A percentile compares a stretch with the other conserved stretches of the same genome.
Conservation (phyloP, 306 rosid genomes). For the Rosa chinensis region DNA sequence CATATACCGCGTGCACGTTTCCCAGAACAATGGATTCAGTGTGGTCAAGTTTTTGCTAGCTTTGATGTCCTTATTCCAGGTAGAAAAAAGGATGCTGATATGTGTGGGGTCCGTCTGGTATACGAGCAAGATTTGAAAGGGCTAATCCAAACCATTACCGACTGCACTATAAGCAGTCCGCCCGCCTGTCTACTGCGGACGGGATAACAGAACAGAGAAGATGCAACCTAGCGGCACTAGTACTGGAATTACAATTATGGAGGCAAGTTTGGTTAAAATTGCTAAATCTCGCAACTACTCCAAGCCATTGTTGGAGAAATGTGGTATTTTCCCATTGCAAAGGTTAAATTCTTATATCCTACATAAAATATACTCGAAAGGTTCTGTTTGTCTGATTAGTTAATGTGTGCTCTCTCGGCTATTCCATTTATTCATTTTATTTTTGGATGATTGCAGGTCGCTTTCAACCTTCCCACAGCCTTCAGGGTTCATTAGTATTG, state of each 20-base stretch:
- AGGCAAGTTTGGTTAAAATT: no score
- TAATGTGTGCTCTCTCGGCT: no score
- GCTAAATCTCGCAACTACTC: no score
- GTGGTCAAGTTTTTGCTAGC: neutral
- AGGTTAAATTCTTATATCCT: no score
- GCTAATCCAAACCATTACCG: slow-evolving; percentile 13
- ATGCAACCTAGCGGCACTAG: no score
- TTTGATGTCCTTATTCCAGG: neutral
- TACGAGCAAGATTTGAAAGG: slow-evolving; percentile 14
- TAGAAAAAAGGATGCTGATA: neutral
- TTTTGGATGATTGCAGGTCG: neutral
- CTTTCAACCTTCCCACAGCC: neutral
- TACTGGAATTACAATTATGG: no score
- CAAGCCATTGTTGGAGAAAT: no score
- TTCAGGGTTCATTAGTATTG: no score
- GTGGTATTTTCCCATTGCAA: no score
- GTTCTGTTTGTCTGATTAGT: no score
- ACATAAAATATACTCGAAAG: no score
- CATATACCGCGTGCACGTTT: slow-evolving; percentile 17
- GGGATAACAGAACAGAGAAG: neutral
- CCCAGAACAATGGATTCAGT: neutral
- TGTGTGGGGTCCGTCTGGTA: slow-evolving; percentile 12
- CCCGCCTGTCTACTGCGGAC: neutral
- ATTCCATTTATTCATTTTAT: no score
- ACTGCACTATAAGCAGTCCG: neutral